phyloP scores from a whole-genome alignment of 495 filamentous ascomycete species.

The Lasiosphaeria hispida region DNA sequence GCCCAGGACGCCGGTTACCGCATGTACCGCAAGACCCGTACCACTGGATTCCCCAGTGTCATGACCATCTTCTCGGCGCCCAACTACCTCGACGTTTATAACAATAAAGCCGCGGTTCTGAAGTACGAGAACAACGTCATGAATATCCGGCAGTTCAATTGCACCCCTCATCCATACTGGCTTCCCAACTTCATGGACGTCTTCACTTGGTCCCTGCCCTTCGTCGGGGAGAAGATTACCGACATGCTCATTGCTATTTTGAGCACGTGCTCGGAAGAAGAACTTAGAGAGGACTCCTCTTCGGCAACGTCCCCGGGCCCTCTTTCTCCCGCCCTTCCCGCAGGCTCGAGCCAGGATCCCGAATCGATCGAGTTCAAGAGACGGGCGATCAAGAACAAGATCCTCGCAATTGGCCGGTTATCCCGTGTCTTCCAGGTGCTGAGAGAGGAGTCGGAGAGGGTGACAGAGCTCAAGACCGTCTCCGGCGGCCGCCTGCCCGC shows the following conservation, averaged over 20 bases:
- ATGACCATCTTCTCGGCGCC: constrained; percentile 99
- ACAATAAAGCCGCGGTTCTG: constrained; percentile 97
- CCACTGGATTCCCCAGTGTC: constrained; percentile 96
- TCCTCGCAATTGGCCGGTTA: constrained; percentile 91
- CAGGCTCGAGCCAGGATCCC: constrained; percentile 55
- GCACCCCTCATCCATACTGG: constrained; percentile 99
- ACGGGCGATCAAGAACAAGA: constrained; percentile 98
- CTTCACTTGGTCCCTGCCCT: constrained; percentile 97
- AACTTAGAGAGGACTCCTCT: constrained; percentile 74
- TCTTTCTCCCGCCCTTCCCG: constrained; percentile 62
- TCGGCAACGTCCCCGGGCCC: constrained; percentile 58
- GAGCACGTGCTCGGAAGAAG: constrained; percentile 96
- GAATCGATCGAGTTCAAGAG: constrained; percentile 90
- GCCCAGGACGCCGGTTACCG: constrained; percentile 97
- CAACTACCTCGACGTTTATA: constrained; percentile 99
- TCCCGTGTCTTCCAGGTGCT: constrained; percentile 98
- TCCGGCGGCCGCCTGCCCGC: constrained; percentile 90
- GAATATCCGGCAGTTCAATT: constrained; percentile 99
- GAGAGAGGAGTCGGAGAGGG: constrained; percentile 93
- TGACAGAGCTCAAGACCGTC: constrained; percentile 96
- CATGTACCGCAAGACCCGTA: constrained; percentile 98
- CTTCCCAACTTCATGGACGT: constrained; percentile 99
- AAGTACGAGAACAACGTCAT: constrained; percentile 99
- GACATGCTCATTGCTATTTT: constrained; percentile 99
- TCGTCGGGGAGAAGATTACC: constrained; percentile 98